phyloP scores from a whole-genome alignment of 495 filamentous ascomycete genomes.

The Hypoxylon perforatum region DNA sequence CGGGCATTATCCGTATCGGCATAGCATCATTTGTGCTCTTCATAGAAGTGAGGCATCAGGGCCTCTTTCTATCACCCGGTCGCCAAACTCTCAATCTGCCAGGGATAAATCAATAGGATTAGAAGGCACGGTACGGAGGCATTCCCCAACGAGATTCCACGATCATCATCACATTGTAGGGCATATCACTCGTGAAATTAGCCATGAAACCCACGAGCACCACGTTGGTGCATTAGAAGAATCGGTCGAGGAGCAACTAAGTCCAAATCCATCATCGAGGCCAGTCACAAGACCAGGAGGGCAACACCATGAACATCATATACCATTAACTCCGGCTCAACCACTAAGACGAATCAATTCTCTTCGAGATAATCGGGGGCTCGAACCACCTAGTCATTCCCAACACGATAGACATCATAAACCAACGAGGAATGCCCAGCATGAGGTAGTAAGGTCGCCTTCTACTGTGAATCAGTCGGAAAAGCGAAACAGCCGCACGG shows the following conservation, averaged over 20 bases:
- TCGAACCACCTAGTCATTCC: background rate
- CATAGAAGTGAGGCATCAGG: constrained; percentile 38
- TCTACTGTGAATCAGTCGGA: background rate
- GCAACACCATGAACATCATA: background rate
- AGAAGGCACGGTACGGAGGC: constrained; percentile 5
- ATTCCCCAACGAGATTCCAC: constrained; percentile 17
- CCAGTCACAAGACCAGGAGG: background rate
- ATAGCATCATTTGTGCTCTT: constrained; percentile 40
- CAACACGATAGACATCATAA: background rate
- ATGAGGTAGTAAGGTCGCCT: background rate
- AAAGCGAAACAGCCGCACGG: background rate
- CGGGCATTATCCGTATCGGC: constrained; percentile 48
- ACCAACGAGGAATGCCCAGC: background rate
- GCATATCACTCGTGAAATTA: constrained; percentile 1
- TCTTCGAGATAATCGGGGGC: background rate
- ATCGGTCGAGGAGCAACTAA: background rate
- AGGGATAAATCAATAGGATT: background rate
- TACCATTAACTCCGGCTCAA: background rate
- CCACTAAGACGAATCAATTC: background rate
- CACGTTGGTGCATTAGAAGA: background rate
- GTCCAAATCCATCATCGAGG: background rate
- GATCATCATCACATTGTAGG: constrained; percentile 17
- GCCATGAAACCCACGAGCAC: background rate
- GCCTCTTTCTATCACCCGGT: constrained; percentile 3
- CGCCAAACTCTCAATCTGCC: background rate